A percentile compares a stretch with the other conserved stretches of the same genome.
phyloP scores from a whole-genome alignment of 164 flowering plant species.

The Magnolia kwangsiensis region DNA sequence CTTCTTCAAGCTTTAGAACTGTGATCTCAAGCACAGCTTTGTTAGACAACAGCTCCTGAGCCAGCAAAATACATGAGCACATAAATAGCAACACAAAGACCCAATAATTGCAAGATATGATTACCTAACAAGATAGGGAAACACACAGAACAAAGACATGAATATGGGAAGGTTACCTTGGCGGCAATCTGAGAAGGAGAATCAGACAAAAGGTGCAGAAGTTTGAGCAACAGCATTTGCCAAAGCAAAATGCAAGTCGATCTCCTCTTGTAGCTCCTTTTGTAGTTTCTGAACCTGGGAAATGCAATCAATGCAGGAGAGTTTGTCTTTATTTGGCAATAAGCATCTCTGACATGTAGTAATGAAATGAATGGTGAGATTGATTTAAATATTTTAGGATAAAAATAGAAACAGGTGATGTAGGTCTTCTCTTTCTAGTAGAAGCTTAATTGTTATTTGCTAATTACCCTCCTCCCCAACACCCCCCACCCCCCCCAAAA shows the following conservation, averaged over 20 bases:
- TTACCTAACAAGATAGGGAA: neutral
- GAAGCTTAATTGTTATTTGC: too few species aligned
- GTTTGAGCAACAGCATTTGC: conserved; percentile 30
- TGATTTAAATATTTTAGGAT: too few species aligned
- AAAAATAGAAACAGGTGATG: too few species aligned
- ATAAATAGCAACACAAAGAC: neutral
- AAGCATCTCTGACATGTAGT: too few species aligned
- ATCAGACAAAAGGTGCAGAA: conserved; percentile 16
- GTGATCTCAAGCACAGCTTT: conserved; percentile 33
- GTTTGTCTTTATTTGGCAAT: neutral
- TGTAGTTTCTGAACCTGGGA: conserved; percentile 31
- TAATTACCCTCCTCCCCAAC: too few species aligned
- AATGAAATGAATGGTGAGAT: too few species aligned
- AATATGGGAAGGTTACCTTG: conserved; percentile 20
- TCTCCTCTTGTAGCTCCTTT: conserved; percentile 35
- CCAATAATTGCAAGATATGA: neutral
- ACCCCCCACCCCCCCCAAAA: too few species aligned
- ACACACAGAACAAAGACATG: neutral
- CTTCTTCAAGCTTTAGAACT: conserved; percentile 42
- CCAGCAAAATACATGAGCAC: conserved; percentile 16
- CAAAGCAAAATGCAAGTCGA: conserved; percentile 32
- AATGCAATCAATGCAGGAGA: neutral
- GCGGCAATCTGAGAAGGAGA: conserved; percentile 26
- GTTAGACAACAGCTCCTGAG: conserved; percentile 32
- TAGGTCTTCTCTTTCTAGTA: too few species aligned